Evolutionary conservation across 129 eudicot genomes (phyloP).

Genomic region (Pulicaria dysenterica): DNA sequence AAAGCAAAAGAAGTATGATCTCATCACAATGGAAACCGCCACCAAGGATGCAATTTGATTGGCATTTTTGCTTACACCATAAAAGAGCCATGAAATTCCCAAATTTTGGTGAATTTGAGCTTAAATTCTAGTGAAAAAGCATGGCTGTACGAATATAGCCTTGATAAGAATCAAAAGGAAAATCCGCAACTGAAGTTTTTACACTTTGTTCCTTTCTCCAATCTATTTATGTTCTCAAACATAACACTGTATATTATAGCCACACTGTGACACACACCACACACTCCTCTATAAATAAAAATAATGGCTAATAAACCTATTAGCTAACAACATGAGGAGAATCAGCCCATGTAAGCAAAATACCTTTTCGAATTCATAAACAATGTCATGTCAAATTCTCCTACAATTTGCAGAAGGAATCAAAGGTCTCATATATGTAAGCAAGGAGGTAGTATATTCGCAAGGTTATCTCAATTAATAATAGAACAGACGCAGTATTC

Average conservation of each 20-base stretch:
- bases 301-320: neutral
- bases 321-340: constrained; percentile 15
- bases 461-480: constrained; percentile 3
- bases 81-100: neutral
- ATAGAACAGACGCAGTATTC: constrained; percentile 4
- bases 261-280: constrained; percentile 2
- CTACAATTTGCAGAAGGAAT: constrained; percentile 13
- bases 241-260: neutral
- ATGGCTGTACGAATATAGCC: neutral
- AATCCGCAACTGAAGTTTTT: neutral
- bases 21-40: neutral
- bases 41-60: neutral
- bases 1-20: neutral
- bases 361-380: constrained; percentile 1
- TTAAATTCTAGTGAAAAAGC: neutral
- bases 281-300: neutral
- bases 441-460: neutral
- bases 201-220: constrained; percentile 8
- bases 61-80: constrained; percentile 2
- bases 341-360: neutral
- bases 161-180: neutral
- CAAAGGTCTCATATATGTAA: constrained; percentile 9
- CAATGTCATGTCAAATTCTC: neutral
- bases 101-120: neutral
- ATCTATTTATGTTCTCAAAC: constrained; percentile 6